Evolutionary conservation across 495 filamentous ascomycete species (phyloP).

Genomic region (Aspergillus saccharolyticus): DNA sequence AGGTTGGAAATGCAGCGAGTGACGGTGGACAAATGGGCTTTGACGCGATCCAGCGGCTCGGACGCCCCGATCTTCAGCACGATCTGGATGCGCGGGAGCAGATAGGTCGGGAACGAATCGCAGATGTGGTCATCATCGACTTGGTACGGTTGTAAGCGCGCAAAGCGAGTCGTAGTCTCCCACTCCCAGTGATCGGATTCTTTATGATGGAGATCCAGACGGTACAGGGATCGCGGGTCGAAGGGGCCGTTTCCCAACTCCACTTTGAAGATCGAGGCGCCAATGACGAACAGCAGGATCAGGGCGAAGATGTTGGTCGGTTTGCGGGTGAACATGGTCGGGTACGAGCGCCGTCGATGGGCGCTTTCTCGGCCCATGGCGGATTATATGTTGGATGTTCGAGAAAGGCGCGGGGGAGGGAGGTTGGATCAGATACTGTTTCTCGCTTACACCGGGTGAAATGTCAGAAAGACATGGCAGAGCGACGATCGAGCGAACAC

Average conservation of each 20-base stretch:
- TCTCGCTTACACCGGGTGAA: too few species aligned
- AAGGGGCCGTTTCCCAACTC: neutral
- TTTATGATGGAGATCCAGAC: neutral
- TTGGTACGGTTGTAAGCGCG: neutral
- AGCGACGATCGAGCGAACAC: neutral
- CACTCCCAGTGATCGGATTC: slow-evolving; percentile 13
- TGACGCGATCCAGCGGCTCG: slow-evolving; percentile 25
- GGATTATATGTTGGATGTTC: neutral
- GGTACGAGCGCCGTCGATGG: slow-evolving; percentile 3
- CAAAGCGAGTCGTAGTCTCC: slow-evolving; percentile 13
- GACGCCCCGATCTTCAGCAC: slow-evolving; percentile 36
- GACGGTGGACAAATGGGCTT: slow-evolving; percentile 31
- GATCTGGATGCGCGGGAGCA: slow-evolving; percentile 31
- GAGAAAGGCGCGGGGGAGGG: neutral
- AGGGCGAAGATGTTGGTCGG: slow-evolving; percentile 3
- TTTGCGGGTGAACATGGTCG: slow-evolving; percentile 3
- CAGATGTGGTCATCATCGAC: slow-evolving; percentile 20
- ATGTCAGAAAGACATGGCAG: neutral
- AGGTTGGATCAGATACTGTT: neutral
- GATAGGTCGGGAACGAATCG: slow-evolving; percentile 30
- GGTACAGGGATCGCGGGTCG: slow-evolving; percentile 8
- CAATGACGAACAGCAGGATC: slow-evolving; percentile 1
- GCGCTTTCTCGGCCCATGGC: neutral
- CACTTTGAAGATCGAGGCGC: slow-evolving; percentile 6
- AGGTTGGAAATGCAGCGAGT: slow-evolving; percentile 39